Conservation (phyloP, 2,329 filamentous ascomycete species). For the Sporothrix brasiliensis region DNA sequence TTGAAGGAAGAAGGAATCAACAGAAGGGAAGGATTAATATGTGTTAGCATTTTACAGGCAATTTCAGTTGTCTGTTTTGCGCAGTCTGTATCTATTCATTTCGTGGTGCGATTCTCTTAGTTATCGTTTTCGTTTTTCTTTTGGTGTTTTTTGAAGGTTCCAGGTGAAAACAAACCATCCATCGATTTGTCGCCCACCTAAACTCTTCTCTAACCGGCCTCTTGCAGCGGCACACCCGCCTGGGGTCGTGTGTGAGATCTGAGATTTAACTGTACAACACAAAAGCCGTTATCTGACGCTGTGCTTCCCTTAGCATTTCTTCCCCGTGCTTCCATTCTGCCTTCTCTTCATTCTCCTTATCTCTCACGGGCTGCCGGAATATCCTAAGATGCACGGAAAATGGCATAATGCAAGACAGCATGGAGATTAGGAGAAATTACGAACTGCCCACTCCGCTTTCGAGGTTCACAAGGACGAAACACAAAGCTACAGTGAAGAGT, state of each 20-base stretch:
- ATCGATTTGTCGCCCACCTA: background rate
- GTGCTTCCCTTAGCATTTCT: background rate
- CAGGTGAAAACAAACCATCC: too few relatives aligned
- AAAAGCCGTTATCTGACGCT: background rate
- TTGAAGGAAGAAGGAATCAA: too few relatives aligned
- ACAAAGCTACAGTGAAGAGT: background rate
- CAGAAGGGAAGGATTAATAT: too few relatives aligned
- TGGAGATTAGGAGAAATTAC: slow-evolving; percentile 22
- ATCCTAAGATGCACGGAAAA: background rate
- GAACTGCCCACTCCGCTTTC: background rate
- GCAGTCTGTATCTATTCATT: too few relatives aligned
- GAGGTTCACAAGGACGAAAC: background rate
- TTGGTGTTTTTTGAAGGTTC: too few relatives aligned
- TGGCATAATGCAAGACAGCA: slow-evolving; percentile 5
- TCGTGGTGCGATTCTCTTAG: too few relatives aligned
- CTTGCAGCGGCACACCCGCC: background rate
- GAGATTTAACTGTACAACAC: background rate
- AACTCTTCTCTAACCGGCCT: slow-evolving; percentile 3
- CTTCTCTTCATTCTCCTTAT: background rate
- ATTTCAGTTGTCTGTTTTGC: too few relatives aligned
- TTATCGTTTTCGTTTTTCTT: background rate
- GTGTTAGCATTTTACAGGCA: too few relatives aligned
- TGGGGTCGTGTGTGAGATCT: background rate
- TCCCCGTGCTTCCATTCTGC: slow-evolving; percentile 9
- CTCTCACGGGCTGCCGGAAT: background rate